These are phyloP conservation scores for Arthrobotrys pseudoclavata DNA, from an alignment of 2,329 filamentous ascomycete genomes.

Conservation along the genomic window DNA sequence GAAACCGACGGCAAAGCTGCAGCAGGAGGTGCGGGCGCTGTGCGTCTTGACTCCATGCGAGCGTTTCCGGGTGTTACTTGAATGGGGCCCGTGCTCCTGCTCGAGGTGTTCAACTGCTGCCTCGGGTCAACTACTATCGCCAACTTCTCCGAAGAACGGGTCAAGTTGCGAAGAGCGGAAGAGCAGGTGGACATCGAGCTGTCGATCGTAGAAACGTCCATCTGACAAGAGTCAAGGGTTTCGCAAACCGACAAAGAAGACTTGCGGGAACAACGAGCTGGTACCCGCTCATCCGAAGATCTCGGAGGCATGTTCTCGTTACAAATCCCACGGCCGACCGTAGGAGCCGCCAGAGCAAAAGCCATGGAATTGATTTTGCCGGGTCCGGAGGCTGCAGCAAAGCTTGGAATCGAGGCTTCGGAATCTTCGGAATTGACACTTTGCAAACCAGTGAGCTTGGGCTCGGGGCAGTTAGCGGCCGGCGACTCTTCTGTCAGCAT, in stretches of 20 bases:
- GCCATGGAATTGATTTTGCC: conserved; percentile 48
- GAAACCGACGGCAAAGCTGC: conserved; percentile 6
- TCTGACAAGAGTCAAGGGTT: conserved; percentile 33
- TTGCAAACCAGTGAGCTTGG: conserved; percentile 3
- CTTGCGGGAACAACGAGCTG: conserved; percentile 36
- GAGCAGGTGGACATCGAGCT: conserved; percentile 32
- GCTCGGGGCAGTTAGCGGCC: conserved; percentile 1
- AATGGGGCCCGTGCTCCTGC: neutral
- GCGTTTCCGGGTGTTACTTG: conserved; percentile 30
- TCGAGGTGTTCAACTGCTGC: neutral
- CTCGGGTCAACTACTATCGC: conserved; percentile 28
- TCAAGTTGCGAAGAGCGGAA: conserved; percentile 10
- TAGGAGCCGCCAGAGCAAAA: conserved; percentile 40
- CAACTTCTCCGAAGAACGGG: conserved; percentile 33
- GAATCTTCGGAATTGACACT: neutral
- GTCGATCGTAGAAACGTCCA: conserved; percentile 33
- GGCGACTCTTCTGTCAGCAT: conserved; percentile 37
- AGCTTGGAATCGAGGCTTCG: neutral
- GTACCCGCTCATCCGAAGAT: conserved; percentile 26
- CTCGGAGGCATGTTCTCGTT: conserved; percentile 49
- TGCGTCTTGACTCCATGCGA: conserved; percentile 23
- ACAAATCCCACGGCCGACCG: conserved; percentile 27
- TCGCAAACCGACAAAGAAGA: conserved; percentile 54
- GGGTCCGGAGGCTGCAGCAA: neutral
- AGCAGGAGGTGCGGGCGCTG: conserved; percentile 8